Conservation (phyloP, 306 rosid species). For the Benincasa hispida region DNA sequence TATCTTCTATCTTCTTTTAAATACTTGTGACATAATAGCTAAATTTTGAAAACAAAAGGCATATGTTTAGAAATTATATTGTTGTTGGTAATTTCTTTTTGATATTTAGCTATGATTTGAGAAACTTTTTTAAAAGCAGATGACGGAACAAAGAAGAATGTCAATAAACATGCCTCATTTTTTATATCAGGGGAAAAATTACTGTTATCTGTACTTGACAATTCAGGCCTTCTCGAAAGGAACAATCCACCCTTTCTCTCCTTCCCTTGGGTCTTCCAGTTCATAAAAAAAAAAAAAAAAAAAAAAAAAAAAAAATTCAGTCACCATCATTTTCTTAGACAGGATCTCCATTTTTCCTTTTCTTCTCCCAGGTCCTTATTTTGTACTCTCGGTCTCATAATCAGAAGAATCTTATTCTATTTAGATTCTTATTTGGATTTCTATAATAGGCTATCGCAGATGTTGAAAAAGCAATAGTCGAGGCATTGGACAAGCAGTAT, state of each 20-base stretch:
- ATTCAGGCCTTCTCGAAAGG: not conserved
- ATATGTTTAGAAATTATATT: too few relatives aligned
- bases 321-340: not conserved
- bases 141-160: not conserved
- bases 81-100: not conserved
- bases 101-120: not conserved
- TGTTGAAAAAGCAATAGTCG: slow-evolving; percentile 75
- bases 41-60: not conserved
- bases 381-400: not conserved
- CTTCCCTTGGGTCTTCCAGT: not conserved
- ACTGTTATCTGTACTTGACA: not conserved
- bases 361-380: not conserved
- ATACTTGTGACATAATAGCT: not conserved
- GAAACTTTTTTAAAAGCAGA: not conserved
- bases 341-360: not conserved
- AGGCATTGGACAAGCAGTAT: slow-evolving; percentile 88
- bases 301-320: not conserved
- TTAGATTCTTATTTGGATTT: not conserved
- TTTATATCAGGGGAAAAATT: not conserved
- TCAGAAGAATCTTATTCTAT: not conserved
- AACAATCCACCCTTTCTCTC: not conserved
- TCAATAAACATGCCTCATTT: not conserved
- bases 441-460: slow-evolving; percentile 74
- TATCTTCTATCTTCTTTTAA: not conserved
- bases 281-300: not conserved